Percentiles rank a stretch among this genome's conserved stretches.
phyloP scores from a whole-genome alignment of 352 stramenopile genomes.

The Plasmopara viticola region DNA sequence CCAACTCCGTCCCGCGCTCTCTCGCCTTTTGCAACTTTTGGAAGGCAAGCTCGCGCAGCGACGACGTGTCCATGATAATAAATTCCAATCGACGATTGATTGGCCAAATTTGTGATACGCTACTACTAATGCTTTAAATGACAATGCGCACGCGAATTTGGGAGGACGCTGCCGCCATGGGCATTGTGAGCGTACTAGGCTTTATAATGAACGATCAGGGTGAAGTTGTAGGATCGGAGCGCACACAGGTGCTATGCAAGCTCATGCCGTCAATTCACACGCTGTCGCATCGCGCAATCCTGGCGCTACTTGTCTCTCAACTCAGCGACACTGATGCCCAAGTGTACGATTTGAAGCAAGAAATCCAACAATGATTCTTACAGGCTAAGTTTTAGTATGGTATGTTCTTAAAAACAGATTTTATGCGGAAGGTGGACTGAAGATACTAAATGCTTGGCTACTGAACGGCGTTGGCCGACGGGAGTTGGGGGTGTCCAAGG shows the following conservation, averaged over 20 bases:
- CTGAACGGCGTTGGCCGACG: constrained; percentile 36
- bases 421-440: constrained; percentile 63
- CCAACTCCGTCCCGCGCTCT: constrained; percentile 53
- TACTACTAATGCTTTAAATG: constrained; percentile 1
- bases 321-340: constrained; percentile 66
- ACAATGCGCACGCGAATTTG: constrained; percentile 68
- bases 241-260: constrained; percentile 73
- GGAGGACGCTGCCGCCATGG: constrained; percentile 72
- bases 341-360: constrained; percentile 24
- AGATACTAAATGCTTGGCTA: constrained; percentile 71
- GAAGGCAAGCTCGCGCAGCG: constrained; percentile 63
- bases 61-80: constrained; percentile 47
- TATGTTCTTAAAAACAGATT: constrained; percentile 32
- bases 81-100: constrained; percentile 7
- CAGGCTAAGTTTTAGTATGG: background rate
- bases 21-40: constrained; percentile 72
- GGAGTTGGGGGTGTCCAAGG: constrained; percentile 33
- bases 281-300: constrained; percentile 63
- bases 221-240: constrained; percentile 62
- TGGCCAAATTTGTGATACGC: constrained; percentile 6
- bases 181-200: constrained; percentile 71
- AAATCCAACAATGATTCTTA: background rate
- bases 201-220: constrained; percentile 81
- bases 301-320: constrained; percentile 63
- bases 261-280: constrained; percentile 84